Conservation (phyloP, 345 rosid species). For the Ceriops zippeliana region DNA sequence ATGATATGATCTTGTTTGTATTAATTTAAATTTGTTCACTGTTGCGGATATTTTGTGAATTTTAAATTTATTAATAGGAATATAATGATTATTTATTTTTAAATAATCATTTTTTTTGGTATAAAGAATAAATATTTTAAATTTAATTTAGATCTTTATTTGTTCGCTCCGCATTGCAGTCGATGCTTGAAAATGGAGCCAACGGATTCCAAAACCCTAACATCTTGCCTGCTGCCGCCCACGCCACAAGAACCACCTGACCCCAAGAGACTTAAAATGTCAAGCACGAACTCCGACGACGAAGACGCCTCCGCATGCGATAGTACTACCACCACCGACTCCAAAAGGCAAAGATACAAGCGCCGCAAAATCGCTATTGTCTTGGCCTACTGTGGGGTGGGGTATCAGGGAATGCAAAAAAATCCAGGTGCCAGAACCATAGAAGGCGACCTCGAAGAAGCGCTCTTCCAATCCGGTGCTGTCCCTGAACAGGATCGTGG, state of each 20-base stretch:
- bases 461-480: constrained; percentile 74
- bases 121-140: too few species aligned
- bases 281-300: constrained; percentile 43
- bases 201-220: constrained; percentile 7
- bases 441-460: constrained; percentile 95
- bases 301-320: constrained; percentile 24
- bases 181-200: constrained; percentile 12
- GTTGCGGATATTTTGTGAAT: too few species aligned
- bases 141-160: neutral
- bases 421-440: constrained; percentile 96
- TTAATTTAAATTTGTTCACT: too few species aligned
- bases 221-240: constrained; percentile 26
- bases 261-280: constrained; percentile 58
- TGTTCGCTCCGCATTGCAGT: neutral
- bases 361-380: constrained; percentile 89
- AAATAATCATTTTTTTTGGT: too few species aligned
- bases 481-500: constrained; percentile 87
- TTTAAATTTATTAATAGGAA: too few species aligned
- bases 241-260: constrained; percentile 59
- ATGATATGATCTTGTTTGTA: too few species aligned
- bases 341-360: constrained; percentile 50
- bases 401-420: constrained; percentile 98
- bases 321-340: constrained; percentile 17
- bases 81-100: too few species aligned
- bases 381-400: constrained; percentile 93